Percentiles rank a stretch among this genome's conserved stretches.
Evolutionary conservation across 306 rosid species (phyloP).

Genomic region (Geum urbanum): DNA sequence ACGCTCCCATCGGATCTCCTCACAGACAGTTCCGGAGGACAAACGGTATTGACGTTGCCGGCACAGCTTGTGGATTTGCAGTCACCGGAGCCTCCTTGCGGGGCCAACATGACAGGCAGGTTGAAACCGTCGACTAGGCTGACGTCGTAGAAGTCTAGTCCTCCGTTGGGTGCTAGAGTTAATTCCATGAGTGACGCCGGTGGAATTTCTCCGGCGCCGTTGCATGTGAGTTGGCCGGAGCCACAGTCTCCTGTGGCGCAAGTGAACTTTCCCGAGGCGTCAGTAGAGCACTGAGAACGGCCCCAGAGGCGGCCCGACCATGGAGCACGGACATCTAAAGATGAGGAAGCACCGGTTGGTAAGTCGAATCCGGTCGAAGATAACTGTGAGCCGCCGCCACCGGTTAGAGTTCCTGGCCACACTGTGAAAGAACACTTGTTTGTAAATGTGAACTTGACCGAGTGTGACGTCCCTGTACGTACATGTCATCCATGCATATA

Average conservation of each 20-base stretch:
- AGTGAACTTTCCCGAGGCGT: neutral
- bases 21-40: conserved; percentile 13
- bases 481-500: too few relatives aligned
- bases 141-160: conserved; percentile 31
- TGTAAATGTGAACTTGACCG: too few relatives aligned
- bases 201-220: conserved; percentile 2
- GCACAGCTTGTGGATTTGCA: conserved; percentile 21
- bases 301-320: conserved; percentile 21
- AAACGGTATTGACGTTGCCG: conserved; percentile 13
- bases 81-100: conserved; percentile 14
- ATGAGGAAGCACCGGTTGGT: too few relatives aligned
- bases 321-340: too few relatives aligned
- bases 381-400: too few relatives aligned
- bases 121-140: conserved; percentile 33
- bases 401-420: too few relatives aligned
- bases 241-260: too few relatives aligned
- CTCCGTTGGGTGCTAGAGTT: conserved; percentile 10
- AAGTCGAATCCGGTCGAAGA: too few relatives aligned
- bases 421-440: too few relatives aligned
- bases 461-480: too few relatives aligned
- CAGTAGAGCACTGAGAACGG: conserved; percentile 14
- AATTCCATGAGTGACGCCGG: conserved; percentile 16
- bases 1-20: conserved; percentile 18
- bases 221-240: conserved; percentile 7
- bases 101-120: conserved; percentile 7